These are phyloP conservation scores for Favolaschia claudopus DNA, from an alignment of 768 basidiomycete species.

Conservation along the genomic window DNA sequence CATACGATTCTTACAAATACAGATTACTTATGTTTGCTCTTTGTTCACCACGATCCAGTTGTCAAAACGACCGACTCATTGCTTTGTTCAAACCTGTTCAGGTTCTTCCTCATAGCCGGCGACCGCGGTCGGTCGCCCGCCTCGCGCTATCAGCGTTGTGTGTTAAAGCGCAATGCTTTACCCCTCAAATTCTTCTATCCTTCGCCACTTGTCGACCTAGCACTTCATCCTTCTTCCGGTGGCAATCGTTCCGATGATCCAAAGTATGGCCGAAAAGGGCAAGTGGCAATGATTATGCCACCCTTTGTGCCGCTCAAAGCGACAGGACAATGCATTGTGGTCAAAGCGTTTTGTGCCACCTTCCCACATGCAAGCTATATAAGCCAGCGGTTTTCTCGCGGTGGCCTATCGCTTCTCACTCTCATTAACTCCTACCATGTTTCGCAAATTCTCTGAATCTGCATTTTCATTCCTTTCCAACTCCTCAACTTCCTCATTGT, in stretches of 20 bases:
- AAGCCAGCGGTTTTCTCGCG: neutral
- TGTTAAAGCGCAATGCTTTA: too few species aligned
- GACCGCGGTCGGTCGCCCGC: too few species aligned
- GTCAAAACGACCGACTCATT: too few species aligned
- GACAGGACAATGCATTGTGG: constrained; percentile 21
- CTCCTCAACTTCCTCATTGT: neutral
- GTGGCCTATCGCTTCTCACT: neutral
- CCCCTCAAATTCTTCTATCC: too few species aligned
- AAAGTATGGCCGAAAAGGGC: constrained; percentile 3
- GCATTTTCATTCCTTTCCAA: neutral
- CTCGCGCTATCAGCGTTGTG: too few species aligned
- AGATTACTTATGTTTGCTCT: too few species aligned
- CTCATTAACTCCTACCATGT: neutral
- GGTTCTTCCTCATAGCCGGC: too few species aligned
- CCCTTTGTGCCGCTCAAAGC: constrained; percentile 8
- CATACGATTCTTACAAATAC: too few species aligned
- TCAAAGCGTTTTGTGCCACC: constrained; percentile 21
- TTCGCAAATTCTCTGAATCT: constrained; percentile 16
- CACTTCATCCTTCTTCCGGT: too few species aligned
- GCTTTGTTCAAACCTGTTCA: too few species aligned
- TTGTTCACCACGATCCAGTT: too few species aligned
- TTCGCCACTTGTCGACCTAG: too few species aligned
- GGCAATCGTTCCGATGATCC: neutral
- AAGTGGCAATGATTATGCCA: constrained; percentile 4
- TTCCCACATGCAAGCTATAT: constrained; percentile 11